phyloP scores from a whole-genome alignment of 176 grass and related monocot species.

The Melocanna baccifera region DNA sequence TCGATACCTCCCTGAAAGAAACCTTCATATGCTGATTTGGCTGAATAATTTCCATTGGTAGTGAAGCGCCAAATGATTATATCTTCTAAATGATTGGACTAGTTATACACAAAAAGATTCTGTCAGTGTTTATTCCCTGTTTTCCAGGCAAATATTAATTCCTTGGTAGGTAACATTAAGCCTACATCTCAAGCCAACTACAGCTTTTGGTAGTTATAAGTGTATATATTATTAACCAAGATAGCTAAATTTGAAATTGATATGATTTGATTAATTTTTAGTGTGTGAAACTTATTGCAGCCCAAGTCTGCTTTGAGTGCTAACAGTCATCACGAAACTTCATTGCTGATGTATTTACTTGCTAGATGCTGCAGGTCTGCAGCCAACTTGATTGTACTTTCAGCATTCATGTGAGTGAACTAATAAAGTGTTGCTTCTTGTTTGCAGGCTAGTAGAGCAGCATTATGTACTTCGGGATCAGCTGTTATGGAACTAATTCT shows the following conservation, averaged over 20 bases:
- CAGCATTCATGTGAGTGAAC: conserved; percentile 9
- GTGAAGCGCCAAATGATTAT: too few species aligned
- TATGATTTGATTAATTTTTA: neutral
- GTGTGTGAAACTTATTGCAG: neutral
- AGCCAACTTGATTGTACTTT: conserved; percentile 14
- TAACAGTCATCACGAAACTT: neutral
- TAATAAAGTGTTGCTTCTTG: conserved; percentile 30
- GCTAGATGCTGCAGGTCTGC: neutral
- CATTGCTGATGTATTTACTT: neutral
- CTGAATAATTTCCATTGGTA: too few species aligned
- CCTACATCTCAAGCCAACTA: neutral
- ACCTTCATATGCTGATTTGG: too few species aligned
- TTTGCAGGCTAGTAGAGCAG: conserved; percentile 79
- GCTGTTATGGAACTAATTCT: conserved; percentile 90
- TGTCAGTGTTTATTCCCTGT: neutral
- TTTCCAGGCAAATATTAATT: neutral
- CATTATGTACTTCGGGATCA: conserved; percentile 89
- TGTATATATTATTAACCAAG: neutral
- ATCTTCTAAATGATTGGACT: neutral
- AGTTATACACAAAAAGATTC: neutral
- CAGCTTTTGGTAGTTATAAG: neutral
- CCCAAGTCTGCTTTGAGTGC: neutral
- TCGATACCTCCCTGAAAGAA: too few species aligned
- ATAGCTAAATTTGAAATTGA: conserved; percentile 14
- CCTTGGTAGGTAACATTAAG: neutral